A percentile compares a stretch with the other conserved stretches of the same genome.
These are phyloP conservation scores for Fusarium anguioides DNA, from an alignment of 2,329 filamentous ascomycete species.

Conservation along the genomic window DNA sequence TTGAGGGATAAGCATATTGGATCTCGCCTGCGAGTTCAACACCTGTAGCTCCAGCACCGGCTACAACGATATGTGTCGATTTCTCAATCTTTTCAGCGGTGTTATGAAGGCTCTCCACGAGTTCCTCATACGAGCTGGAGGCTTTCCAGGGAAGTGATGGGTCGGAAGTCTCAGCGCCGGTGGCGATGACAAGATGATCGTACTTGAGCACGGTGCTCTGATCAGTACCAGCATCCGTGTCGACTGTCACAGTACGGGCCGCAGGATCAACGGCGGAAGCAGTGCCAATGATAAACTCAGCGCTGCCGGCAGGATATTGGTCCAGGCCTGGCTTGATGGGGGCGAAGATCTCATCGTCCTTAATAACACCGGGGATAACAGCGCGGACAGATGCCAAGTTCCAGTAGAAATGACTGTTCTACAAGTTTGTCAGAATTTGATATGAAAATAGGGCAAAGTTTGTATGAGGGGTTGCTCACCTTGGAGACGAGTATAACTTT, in stretches of 20 bases:
- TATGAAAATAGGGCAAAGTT: no score
- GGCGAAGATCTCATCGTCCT: constrained; percentile 61
- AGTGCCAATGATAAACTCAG: constrained; percentile 64
- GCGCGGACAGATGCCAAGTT: constrained; percentile 67
- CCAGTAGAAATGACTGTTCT: constrained; percentile 70
- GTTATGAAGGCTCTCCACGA: constrained; percentile 53
- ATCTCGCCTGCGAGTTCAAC: constrained; percentile 67
- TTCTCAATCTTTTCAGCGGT: constrained; percentile 55
- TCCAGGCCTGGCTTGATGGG: constrained; percentile 62
- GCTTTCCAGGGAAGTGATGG: constrained; percentile 64
- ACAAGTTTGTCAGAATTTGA: neutral
- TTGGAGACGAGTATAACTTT: constrained; percentile 68
- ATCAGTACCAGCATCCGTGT: constrained; percentile 26
- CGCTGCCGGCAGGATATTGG: constrained; percentile 60
- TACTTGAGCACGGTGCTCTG: constrained; percentile 51
- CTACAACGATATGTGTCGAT: constrained; percentile 66
- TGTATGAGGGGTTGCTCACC: constrained; percentile 48
- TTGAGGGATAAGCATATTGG: constrained; percentile 61
- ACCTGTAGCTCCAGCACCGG: constrained; percentile 66
- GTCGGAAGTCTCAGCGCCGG: constrained; percentile 59
- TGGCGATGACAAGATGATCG: constrained; percentile 69
- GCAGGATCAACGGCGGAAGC: constrained; percentile 56
- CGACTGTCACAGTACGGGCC: constrained; percentile 57
- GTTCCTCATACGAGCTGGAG: constrained; percentile 58
- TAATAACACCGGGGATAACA: constrained; percentile 62